Base-by-base conservation (phyloP, 208 protist species). In the Leishmania mexicana region DNA sequence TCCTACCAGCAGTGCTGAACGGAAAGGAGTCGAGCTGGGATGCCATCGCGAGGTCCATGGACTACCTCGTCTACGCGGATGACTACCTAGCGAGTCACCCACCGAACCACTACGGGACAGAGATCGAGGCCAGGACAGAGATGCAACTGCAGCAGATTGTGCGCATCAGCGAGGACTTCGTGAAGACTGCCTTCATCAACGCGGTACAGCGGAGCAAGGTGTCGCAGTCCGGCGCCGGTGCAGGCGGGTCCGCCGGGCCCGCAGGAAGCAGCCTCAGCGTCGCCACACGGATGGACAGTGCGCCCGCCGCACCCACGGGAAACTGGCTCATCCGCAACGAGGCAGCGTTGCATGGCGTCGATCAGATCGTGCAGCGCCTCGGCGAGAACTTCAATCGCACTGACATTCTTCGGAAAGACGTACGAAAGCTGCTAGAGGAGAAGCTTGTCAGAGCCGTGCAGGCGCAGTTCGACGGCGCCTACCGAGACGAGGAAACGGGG, bases 31-130 rank as follows among this genome's bases (percentile, higher is more conserved):
- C 84, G 49, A 88, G 82, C 78, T 86, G 90, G 3, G 91, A 93
- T 49, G 83, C 84, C 24, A 75, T 97, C 1, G 87, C 88, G 42
- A 89, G 90, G 17, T 96, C 92, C 80, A 91, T 96, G 62, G 94
- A 97, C 83, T 95, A 97, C 78, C 87, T 97, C 4, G 93, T 97
- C n/a, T 97, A 94, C 85, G 88, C 94, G 8, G 87, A 95, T 47
- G 90, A 92, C 79, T 96, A 97, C 75, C 87, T 97, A 3, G 84
- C 83, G 7, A 93, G 90, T 13, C 91, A 97, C 84, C 90, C 92
- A 71, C 79, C 88, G 31, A 96, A 94, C 80, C 47, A 77, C 5
- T 95, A 92, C 73, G 90, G 83, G 17, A 81, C 87, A 47, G 86
- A 90, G 76, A 94, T 95, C 62, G 83, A 85, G 64, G 83, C 79